Percentiles rank a stretch among this genome's conserved stretches.
These are phyloP conservation scores for Alternaria brassicicola DNA, from an alignment of 2,329 filamentous ascomycete species.

Conservation along the genomic window DNA sequence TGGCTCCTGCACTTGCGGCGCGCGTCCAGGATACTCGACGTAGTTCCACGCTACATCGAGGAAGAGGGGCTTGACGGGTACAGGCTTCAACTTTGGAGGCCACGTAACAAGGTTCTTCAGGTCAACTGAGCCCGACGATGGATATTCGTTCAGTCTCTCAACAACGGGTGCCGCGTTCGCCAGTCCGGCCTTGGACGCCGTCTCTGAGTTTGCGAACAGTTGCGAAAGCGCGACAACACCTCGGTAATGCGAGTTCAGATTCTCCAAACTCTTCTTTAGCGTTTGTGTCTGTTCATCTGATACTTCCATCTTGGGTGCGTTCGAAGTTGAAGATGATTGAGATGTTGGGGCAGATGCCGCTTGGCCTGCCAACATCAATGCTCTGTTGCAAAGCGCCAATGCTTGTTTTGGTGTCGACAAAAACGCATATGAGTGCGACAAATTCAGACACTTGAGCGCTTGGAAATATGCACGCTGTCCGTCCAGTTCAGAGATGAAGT, in stretches of 20 bases:
- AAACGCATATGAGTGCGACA: slow-evolving; percentile 83
- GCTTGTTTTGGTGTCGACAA: slow-evolving; percentile 75
- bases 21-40: slow-evolving; percentile 81
- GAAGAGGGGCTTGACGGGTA: slow-evolving; percentile 94
- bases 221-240: slow-evolving; percentile 84
- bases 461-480: slow-evolving; percentile 83
- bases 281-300: slow-evolving; percentile 62
- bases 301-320: slow-evolving; percentile 72
- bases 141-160: slow-evolving; percentile 77
- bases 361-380: slow-evolving; percentile 65
- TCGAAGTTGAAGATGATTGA: slow-evolving; percentile 34
- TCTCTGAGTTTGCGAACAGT: slow-evolving; percentile 58
- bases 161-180: slow-evolving; percentile 66
- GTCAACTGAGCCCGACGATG: slow-evolving; percentile 68
- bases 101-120: slow-evolving; percentile 83
- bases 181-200: slow-evolving; percentile 54
- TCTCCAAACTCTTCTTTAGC: slow-evolving; percentile 67
- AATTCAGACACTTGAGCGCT: slow-evolving; percentile 84
- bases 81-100: slow-evolving; percentile 79
- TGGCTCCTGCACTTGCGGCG: slow-evolving; percentile 41
- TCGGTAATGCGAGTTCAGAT: slow-evolving; percentile 78
- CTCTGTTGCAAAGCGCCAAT: slow-evolving; percentile 81
- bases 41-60: slow-evolving; percentile 98
- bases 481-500: slow-evolving; percentile 77
- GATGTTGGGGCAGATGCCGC: slow-evolving; percentile 53